Conservation (phyloP, 192 early-diverging fungal genomes). For the Backusella australiensis region DNA sequence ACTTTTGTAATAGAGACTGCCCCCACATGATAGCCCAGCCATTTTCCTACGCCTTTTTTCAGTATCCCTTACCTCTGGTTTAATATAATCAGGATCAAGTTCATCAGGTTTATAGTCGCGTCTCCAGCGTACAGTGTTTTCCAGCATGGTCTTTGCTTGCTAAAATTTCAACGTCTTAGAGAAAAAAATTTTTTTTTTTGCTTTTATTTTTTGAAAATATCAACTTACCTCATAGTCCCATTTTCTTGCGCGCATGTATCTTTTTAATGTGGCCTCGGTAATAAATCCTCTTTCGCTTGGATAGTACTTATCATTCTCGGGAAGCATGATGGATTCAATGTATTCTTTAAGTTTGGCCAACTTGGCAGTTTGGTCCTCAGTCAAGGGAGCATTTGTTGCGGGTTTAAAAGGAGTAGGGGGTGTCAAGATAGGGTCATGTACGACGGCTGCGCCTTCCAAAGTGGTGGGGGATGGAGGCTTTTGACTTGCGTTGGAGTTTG, state of each 20-base stretch:
- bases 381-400: constrained; percentile 13
- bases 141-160: constrained; percentile 59
- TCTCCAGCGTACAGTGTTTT: constrained; percentile 80
- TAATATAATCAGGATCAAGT: constrained; percentile 71
- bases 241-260: constrained; percentile 41
- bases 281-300: constrained; percentile 35
- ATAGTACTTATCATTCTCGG: constrained; percentile 29
- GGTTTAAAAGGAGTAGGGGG: constrained; percentile 17
- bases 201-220: not conserved
- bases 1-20: not conserved
- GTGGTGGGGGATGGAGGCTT: not conserved
- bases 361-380: constrained; percentile 24
- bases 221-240: constrained; percentile 36
- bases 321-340: constrained; percentile 20
- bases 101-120: constrained; percentile 64
- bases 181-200: not conserved
- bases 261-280: constrained; percentile 31
- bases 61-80: constrained; percentile 57
- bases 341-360: constrained; percentile 22
- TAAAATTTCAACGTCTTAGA: constrained; percentile 7
- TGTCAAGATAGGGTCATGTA: constrained; percentile 26
- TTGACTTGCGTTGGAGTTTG: not conserved
- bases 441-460: constrained; percentile 8
- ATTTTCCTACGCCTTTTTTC: not conserved
- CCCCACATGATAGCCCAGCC: not conserved